Percentiles rank a stretch among this genome's conserved stretches.
Evolutionary conservation across 2,329 filamentous ascomycete genomes (phyloP).

Genomic region (Colletotrichum lentis): DNA sequence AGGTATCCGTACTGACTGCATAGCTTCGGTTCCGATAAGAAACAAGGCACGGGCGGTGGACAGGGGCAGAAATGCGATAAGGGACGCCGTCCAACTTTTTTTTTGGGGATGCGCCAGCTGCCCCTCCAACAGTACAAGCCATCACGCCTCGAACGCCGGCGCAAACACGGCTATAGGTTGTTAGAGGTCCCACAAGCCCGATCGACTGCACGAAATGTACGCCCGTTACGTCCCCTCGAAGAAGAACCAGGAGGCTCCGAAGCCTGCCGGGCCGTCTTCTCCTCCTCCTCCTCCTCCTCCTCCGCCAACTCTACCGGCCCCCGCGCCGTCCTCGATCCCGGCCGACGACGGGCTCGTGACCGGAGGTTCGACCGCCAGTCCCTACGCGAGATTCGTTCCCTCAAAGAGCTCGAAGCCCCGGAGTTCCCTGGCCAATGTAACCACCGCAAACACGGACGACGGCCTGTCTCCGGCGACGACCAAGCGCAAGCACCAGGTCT

Average conservation of each 20-base stretch:
- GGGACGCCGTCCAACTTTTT: conserved; percentile 48
- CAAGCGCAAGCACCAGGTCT: conserved; percentile 51
- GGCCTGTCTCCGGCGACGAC: conserved; percentile 24
- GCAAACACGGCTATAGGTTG: not conserved
- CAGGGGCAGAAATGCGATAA: conserved; percentile 51
- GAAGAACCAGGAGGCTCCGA: conserved; percentile 40
- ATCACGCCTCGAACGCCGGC: not conserved
- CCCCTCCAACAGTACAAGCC: conserved; percentile 22
- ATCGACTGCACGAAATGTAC: conserved; percentile 32
- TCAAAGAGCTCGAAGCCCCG: conserved; percentile 38
- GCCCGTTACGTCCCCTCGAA: conserved; percentile 51
- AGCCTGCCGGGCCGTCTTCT: conserved; percentile 11
- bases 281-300: not conserved
- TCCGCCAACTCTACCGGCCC: conserved; percentile 13
- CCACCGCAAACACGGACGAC: not conserved
- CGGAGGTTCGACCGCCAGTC: conserved; percentile 16
- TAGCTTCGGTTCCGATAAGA: conserved; percentile 41
- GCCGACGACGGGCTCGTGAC: conserved; percentile 7
- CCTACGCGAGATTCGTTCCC: conserved; percentile 37
- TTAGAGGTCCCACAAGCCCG: conserved; percentile 17
- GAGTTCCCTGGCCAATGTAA: conserved; percentile 1
- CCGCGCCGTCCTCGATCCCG: conserved; percentile 33
- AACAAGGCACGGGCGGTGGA: conserved; percentile 44
- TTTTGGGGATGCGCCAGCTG: conserved; percentile 39
- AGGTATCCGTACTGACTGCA: too few species aligned